phyloP scores from a whole-genome alignment of 2,329 filamentous ascomycete species.

The Lecanosticta acicola region DNA sequence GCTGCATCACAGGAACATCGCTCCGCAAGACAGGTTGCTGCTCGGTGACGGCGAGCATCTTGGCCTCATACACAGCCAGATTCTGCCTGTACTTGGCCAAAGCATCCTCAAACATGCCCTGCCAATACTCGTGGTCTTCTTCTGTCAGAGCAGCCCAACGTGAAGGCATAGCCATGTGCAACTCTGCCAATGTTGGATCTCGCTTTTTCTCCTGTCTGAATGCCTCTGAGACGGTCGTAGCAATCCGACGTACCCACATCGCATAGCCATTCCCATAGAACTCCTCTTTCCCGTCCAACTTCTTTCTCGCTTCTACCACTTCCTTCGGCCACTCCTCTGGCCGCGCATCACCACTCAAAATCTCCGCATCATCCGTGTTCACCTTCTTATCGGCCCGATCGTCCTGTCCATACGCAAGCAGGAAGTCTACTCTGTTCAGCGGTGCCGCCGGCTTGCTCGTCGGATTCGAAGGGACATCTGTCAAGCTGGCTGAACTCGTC shows the following conservation, averaged over 20 bases:
- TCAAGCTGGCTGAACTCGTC: conserved; percentile 24
- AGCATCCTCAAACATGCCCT: conserved; percentile 25
- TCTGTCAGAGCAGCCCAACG: conserved; percentile 25
- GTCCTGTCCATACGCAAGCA: conserved; percentile 28
- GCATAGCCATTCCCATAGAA: conserved; percentile 29
- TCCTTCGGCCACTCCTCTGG: conserved; percentile 20
- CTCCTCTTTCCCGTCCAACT: conserved; percentile 5
- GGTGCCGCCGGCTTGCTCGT: conserved; percentile 24
- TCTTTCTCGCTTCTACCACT: conserved; percentile 17
- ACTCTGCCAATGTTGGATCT: conserved; percentile 25
- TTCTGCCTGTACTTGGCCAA: conserved; percentile 27
- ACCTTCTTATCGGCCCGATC: conserved; percentile 13
- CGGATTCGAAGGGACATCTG: conserved; percentile 27
- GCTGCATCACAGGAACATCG: conserved; percentile 17
- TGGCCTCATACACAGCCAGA: conserved; percentile 28
- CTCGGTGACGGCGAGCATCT: conserved; percentile 24
- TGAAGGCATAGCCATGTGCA: conserved; percentile 26
- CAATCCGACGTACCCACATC: conserved; percentile 24
- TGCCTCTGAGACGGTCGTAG: conserved; percentile 19
- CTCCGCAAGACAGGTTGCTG: conserved; percentile 21
- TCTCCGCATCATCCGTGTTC: conserved; percentile 17
- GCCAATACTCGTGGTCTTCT: conserved; percentile 25
- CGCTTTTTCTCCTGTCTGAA: conserved; percentile 24
- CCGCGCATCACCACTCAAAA: conserved; percentile 21
- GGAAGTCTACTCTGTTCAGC: conserved; percentile 24